Evolutionary conservation across 106 monocot genomes (phyloP).

Genomic region (Phalaenopsis aphrodite): DNA sequence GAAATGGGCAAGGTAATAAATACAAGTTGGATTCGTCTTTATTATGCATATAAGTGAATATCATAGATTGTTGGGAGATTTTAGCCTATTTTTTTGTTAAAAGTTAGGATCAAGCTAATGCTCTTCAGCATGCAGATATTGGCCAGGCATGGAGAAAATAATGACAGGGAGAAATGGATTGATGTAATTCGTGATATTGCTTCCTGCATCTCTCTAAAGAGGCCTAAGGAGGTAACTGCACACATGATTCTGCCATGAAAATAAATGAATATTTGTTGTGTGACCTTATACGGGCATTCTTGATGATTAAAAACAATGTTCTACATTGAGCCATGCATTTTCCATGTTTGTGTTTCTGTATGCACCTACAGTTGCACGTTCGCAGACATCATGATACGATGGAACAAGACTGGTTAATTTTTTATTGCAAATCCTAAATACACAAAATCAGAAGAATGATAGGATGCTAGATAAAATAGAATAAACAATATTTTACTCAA

Average conservation of each 20-base stretch:
- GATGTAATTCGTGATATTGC: conserved; percentile 75
- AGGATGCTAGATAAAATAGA: neutral
- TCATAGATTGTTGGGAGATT: neutral
- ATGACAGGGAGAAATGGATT: conserved; percentile 69
- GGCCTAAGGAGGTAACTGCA: conserved; percentile 83
- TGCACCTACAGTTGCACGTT: neutral
- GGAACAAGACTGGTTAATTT: neutral
- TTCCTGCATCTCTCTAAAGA: conserved; percentile 71
- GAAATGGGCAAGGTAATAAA: conserved; percentile 88
- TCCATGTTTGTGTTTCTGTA: neutral
- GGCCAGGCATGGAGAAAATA: conserved; percentile 64
- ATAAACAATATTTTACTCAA: neutral
- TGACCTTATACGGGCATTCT: neutral
- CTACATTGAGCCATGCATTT: neutral
- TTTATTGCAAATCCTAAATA: neutral
- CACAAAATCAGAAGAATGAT: neutral
- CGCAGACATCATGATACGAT: neutral
- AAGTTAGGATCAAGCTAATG: neutral
- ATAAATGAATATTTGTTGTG: neutral
- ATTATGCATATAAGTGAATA: neutral
- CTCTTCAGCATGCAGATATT: conserved; percentile 52
- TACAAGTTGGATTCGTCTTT: neutral
- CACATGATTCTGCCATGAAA: neutral
- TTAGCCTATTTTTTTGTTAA: neutral
- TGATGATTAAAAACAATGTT: neutral